Percentiles rank a stretch among this genome's conserved stretches.
phyloP scores from a whole-genome alignment of 2,329 filamentous ascomycete genomes.

The Corniculantispora saksenae region DNA sequence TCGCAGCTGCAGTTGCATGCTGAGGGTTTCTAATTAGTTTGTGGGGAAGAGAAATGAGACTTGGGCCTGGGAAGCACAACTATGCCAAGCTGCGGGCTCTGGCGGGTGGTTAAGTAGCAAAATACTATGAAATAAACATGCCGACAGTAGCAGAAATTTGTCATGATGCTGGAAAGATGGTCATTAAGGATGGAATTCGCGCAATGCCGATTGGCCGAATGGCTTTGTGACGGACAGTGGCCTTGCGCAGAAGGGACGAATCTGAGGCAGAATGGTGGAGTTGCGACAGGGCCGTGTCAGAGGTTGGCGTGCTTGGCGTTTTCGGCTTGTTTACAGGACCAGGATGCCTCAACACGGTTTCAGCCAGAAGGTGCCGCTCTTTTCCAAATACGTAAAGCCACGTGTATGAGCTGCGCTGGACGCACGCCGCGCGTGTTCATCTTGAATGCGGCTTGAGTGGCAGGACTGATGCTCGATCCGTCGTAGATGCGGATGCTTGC shows the following conservation, averaged over 20 bases:
- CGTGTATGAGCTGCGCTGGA: background rate
- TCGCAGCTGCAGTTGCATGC: constrained; percentile 9
- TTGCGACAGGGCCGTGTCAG: constrained; percentile 7
- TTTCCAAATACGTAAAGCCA: constrained; percentile 1
- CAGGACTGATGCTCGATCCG: background rate
- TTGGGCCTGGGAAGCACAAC: background rate
- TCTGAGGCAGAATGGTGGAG: constrained; percentile 13
- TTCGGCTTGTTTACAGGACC: constrained; percentile 1
- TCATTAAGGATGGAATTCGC: background rate
- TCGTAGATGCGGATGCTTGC: background rate
- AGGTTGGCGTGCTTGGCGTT: background rate
- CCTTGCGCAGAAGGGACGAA: background rate
- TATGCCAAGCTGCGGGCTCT: background rate
- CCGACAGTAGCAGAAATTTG: constrained; percentile 7
- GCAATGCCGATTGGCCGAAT: background rate
- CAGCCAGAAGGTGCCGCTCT: background rate
- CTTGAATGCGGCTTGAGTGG: background rate
- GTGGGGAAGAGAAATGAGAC: background rate
- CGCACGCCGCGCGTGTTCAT: background rate
- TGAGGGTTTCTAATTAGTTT: background rate
- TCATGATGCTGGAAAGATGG: background rate
- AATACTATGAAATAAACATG: background rate
- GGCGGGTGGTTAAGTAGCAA: background rate
- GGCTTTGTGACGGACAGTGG: background rate
- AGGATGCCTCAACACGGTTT: constrained; percentile 8